Conservation (phyloP, 2,329 filamentous ascomycete genomes). For the Neopestalotiopsis sp. region DNA sequence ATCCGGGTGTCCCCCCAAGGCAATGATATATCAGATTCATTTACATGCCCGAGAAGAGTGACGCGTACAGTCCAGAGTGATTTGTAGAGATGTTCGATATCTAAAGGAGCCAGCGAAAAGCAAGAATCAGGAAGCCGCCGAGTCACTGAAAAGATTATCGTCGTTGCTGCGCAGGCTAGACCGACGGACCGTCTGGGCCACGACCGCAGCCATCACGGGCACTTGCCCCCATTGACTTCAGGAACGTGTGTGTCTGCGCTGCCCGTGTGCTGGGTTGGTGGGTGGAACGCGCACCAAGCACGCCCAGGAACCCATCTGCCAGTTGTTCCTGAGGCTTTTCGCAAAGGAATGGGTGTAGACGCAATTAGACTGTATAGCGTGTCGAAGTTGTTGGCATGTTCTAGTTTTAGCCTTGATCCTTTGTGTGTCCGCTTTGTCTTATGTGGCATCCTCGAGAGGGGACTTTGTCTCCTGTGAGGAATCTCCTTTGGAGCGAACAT, state of each 20-base stretch:
- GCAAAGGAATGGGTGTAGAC: not conserved
- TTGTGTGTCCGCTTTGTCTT: not conserved
- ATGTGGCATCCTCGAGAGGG: not conserved
- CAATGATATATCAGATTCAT: not conserved
- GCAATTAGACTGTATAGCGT: not conserved
- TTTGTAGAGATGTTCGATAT: not conserved
- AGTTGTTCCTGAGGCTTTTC: slow-evolving; percentile 11
- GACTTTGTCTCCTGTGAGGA: not conserved
- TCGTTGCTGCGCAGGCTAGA: not conserved
- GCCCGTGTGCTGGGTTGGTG: not conserved
- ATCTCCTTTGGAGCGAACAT: not conserved
- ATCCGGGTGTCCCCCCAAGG: not conserved
- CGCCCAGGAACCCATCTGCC: not conserved
- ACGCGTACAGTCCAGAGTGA: not conserved
- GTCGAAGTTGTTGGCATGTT: not conserved
- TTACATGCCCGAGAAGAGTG: not conserved
- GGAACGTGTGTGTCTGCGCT: not conserved
- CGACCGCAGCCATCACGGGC: not conserved
- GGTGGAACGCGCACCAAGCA: not conserved
- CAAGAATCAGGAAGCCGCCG: not conserved
- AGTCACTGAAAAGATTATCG: not conserved
- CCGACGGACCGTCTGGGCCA: slow-evolving; percentile 1
- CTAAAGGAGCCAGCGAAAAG: not conserved
- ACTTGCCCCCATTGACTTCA: not conserved
- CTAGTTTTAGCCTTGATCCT: not conserved